A percentile compares a stretch with the other conserved stretches of the same genome.
These are phyloP conservation scores for Yueomyces sp. DNA, from an alignment of 805 yeast genomes.

Conservation along the genomic window DNA sequence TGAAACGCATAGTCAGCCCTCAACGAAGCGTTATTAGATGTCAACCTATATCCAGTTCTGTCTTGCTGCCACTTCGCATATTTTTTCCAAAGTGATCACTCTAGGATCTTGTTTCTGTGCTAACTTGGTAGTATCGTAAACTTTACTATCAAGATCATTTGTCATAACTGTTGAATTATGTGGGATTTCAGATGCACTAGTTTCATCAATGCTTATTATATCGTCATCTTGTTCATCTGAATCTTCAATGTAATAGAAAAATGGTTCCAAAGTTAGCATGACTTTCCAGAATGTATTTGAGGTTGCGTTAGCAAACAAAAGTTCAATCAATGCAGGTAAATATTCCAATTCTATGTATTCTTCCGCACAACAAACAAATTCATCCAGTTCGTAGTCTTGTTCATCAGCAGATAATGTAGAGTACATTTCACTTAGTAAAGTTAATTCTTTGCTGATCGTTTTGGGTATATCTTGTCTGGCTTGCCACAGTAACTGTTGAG, in stretches of 20 bases:
- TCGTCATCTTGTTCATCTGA: slow-evolving; percentile 4
- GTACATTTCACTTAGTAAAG: slow-evolving; percentile 24
- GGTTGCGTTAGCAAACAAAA: slow-evolving; percentile 20
- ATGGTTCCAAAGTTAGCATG: slow-evolving; percentile 24
- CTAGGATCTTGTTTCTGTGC: slow-evolving; percentile 22
- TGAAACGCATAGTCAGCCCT: too few relatives aligned
- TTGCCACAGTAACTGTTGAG: slow-evolving; percentile 22
- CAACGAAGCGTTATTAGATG: background rate
- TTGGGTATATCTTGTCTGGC: slow-evolving; percentile 25
- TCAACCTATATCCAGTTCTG: slow-evolving; percentile 23
- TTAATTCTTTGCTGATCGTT: slow-evolving; percentile 23
- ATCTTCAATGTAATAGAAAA: slow-evolving; percentile 23
- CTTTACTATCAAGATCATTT: background rate
- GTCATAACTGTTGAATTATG: background rate
- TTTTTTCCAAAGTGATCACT: slow-evolving; percentile 24
- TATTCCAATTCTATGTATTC: slow-evolving; percentile 24
- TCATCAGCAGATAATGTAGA: slow-evolving; percentile 24
- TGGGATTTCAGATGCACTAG: background rate
- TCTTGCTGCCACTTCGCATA: slow-evolving; percentile 25
- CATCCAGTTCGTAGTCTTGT: slow-evolving; percentile 25
- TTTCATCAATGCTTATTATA: background rate
- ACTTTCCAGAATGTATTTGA: slow-evolving; percentile 22
- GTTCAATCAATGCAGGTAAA: slow-evolving; percentile 21
- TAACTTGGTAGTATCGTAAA: slow-evolving; percentile 1
- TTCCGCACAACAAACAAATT: slow-evolving; percentile 26